Percentiles rank a stretch among this genome's conserved stretches.
Evolutionary conservation across 163 green algal species (phyloP).

Genomic region (Volvox carteri): DNA sequence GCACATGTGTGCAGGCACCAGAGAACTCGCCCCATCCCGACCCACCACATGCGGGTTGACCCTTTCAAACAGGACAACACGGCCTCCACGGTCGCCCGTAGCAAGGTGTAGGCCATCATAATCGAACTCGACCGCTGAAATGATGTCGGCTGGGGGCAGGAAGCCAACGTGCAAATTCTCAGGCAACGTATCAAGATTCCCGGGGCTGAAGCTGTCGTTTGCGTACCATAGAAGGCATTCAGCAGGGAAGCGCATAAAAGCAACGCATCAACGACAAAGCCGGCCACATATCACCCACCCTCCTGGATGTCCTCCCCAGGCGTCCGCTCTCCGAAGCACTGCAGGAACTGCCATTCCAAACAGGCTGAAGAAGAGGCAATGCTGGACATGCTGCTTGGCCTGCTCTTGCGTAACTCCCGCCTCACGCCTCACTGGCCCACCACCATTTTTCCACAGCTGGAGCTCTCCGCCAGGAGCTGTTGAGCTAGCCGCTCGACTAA

Average conservation of each 20-base stretch:
- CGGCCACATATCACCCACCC: slow-evolving; percentile 73
- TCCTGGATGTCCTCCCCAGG: slow-evolving; percentile 96
- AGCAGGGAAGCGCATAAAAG: neutral
- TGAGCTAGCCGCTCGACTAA: neutral
- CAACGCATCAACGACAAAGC: neutral
- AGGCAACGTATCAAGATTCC: neutral
- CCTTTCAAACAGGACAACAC: slow-evolving; percentile 97
- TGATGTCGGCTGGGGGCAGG: slow-evolving; percentile 92
- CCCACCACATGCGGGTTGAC: slow-evolving; percentile 70
- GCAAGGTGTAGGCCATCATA: slow-evolving; percentile 92
- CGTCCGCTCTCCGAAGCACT: slow-evolving; percentile 97
- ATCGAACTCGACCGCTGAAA: slow-evolving; percentile 98
- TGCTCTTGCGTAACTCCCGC: slow-evolving; percentile 31
- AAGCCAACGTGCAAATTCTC: slow-evolving; percentile 17
- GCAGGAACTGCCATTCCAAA: slow-evolving; percentile 94
- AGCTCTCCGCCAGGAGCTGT: slow-evolving; percentile 25
- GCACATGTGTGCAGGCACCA: slow-evolving; percentile 18
- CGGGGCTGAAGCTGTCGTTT: neutral
- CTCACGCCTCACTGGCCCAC: slow-evolving; percentile 27
- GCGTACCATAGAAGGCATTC: neutral
- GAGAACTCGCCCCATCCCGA: neutral
- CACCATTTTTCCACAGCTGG: slow-evolving; percentile 21
- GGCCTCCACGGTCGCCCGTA: slow-evolving; percentile 95
- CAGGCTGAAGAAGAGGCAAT: slow-evolving; percentile 21
- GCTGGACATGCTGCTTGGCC: slow-evolving; percentile 26